A percentile compares a stretch with the other conserved stretches of the same genome.
phyloP scores from a whole-genome alignment of 805 yeast species.

The Barnettozyma populi region DNA sequence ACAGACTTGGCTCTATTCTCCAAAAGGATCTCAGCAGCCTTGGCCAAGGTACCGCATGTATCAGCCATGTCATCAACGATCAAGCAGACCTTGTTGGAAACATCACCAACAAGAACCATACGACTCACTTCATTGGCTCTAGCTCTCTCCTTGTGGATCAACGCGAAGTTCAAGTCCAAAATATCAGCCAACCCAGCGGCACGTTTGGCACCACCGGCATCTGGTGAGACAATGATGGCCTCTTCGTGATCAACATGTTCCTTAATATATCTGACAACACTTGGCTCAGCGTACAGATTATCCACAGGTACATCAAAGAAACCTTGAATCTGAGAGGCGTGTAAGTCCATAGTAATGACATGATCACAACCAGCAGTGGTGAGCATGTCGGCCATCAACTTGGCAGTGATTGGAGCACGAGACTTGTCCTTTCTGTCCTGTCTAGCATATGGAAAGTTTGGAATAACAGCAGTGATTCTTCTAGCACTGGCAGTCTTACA shows the following conservation, averaged over 20 bases:
- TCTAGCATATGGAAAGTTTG: conserved; percentile 84
- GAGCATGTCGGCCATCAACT: conserved; percentile 75
- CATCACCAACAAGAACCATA: conserved; percentile 86
- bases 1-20: conserved; percentile 67
- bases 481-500: conserved; percentile 81
- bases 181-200: conserved; percentile 83
- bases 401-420: conserved; percentile 83
- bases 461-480: conserved; percentile 76
- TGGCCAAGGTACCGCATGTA: conserved; percentile 80
- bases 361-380: conserved; percentile 84
- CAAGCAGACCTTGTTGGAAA: conserved; percentile 65
- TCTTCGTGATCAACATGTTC: conserved; percentile 53
- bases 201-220: conserved; percentile 88
- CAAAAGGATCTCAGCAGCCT: conserved; percentile 71
- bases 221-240: conserved; percentile 78
- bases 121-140: conserved; percentile 78
- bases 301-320: conserved; percentile 81
- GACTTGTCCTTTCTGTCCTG: conserved; percentile 83
- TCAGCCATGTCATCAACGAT: conserved; percentile 89
- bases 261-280: conserved; percentile 67
- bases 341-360: conserved; percentile 82
- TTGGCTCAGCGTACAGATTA: conserved; percentile 79
- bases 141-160: conserved; percentile 80
- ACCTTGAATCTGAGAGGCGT: conserved; percentile 87
- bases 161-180: conserved; percentile 73